Base-by-base conservation (phyloP, 1,284 basidiomycete genomes). In the Papiliotrema laurentii region DNA sequence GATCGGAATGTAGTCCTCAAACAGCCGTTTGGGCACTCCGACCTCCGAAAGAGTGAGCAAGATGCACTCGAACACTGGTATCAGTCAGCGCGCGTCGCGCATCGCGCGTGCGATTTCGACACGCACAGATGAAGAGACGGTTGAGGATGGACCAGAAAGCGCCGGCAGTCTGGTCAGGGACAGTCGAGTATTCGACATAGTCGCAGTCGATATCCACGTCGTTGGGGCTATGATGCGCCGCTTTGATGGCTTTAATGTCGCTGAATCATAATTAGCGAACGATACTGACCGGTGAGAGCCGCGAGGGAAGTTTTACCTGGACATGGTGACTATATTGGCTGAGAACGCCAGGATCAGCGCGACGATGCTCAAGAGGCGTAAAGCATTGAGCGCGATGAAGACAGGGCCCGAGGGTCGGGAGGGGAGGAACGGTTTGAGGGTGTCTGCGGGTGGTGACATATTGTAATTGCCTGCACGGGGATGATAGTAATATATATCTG, bases 101-200 rank as follows among this genome's bases (percentile, higher is more conserved):
- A 11, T 24, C 24, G 13, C 34, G 25, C 9, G 18, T 4, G 22
- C 3, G 3, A 24, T 4, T 18, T 9, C 6, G 10, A 38, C 13
- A 21, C 31, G 18, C 44, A 71, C 71, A 78, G 75, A 91, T 87
- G 63, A 92, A 80, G 33, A 92, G 73, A 19, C 87, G 79, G 66
- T 87, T 85, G 46, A 91, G 76, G 43, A 91, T 83, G 1, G 87
- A 84, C 86, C 88, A 92, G 72, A 91, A 90, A 1, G 81, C 81
- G 16, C 89, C 89, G 2, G 86, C 89, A 40, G 87, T 77, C 71
- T 93, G 87, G 64, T 89, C 86, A 0, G 89, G 88, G 4, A 92
- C 85, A 2, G 87, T 58, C 5, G 51, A 77, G 55, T 71, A 87
- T 81, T 81, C 79, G 64, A 89, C 81, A 66, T 90, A 90, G 60